Base-by-base conservation (phyloP, 805 yeast species). In the Candida tibetensis region DNA sequence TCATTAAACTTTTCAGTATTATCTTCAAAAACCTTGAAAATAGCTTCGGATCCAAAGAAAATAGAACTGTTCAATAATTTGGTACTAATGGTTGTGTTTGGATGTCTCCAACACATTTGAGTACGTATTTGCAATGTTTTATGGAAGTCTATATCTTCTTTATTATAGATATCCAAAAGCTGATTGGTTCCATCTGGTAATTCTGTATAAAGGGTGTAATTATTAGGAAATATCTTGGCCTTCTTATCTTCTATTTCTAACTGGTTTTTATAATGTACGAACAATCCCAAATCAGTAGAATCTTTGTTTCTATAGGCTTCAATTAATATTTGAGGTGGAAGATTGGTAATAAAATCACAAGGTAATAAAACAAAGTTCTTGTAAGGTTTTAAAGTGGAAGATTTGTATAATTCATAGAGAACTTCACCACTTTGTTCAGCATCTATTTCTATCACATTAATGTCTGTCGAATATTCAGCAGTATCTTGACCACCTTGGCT, bases 281-380 rank as follows among this genome's bases (percentile, higher is more conserved):
- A 72, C 64, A 88, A 71, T 5, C 95, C 93, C 32, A 85, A 60
- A 45, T 85, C 87, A 19, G 69, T 64, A 28, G 76, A 82, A 16
- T 76, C 77, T 51, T 81, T 79, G 47, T 81, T 81, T 52, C 96
- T 72, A 58, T 82, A 90, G 35, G 83, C 85, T 54, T 91, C 95
- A 31, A 89, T 79, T 22, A 93, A 71, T 14, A 83, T 82, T 52
- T 86, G 91, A 8, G 98, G 96, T 3, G 96, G 95, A 27, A 91
- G 69, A 56, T 90, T 91, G 2, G 98, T 89, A 37, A 95, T 71
- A 57, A 93, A 86, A 60, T 95, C 99, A 65, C 97, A 91, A 5
- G 98, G 97, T 39, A 93, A 64, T 22, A 93, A 61, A n/a, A 89
- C 86, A 53, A 88, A 82, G 55, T 60, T 51, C 29, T 53, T 50